Conservation (phyloP, 2,329 filamentous ascomycete genomes). For the Sporothrix variecibatus region DNA sequence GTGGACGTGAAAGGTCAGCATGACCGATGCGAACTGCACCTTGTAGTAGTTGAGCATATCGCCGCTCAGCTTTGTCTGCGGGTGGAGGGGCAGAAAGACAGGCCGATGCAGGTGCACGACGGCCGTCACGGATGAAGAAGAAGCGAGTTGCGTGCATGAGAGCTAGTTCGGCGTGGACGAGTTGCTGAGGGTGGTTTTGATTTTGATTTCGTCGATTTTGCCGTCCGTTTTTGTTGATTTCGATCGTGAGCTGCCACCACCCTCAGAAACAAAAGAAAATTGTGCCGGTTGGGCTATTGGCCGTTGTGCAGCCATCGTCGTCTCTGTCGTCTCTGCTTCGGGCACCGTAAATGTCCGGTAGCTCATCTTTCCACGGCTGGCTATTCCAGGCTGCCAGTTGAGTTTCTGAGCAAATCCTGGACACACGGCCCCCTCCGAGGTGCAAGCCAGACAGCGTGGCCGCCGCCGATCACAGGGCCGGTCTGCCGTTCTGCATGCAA, state of each 20-base stretch:
- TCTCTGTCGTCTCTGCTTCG: not conserved
- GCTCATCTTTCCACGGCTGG: not conserved
- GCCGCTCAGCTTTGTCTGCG: not conserved
- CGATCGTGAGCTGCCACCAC: not conserved
- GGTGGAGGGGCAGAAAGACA: not conserved
- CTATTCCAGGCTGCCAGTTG: not conserved
- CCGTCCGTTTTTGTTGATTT: not conserved
- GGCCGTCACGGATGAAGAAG: not conserved
- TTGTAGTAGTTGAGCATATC: conserved; percentile 1
- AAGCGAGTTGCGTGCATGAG: not conserved
- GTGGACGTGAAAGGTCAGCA: conserved; percentile 11
- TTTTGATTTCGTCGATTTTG: not conserved
- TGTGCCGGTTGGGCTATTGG: not conserved
- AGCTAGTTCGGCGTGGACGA: not conserved
- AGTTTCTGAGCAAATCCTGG: not conserved
- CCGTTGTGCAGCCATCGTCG: not conserved
- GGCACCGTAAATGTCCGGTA: not conserved
- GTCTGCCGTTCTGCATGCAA: not conserved
- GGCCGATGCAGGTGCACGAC: not conserved
- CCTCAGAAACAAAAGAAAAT: not conserved
- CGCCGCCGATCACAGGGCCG: not conserved
- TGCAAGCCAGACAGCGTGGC: not conserved
- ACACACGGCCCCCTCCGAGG: not conserved
- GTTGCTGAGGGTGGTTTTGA: not conserved
- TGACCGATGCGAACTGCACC: not conserved